Percentiles rank a stretch among this genome's conserved stretches.
phyloP scores from a whole-genome alignment of 202 grass and related monocot species.

The Miscanthus sacchariflorus region DNA sequence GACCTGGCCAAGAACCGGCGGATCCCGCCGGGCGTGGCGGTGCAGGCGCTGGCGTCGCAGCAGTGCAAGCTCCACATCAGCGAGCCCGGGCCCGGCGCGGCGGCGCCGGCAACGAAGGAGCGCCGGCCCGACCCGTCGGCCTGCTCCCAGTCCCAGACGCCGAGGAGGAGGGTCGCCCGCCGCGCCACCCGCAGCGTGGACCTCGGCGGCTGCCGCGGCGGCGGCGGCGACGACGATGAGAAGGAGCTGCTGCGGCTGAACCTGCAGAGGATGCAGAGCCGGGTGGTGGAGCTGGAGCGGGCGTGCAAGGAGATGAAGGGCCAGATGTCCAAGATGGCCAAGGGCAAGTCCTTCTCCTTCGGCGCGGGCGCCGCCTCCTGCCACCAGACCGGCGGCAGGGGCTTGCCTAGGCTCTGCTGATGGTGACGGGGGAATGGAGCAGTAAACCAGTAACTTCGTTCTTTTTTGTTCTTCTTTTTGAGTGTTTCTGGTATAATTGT shows the following conservation, averaged over 20 bases:
- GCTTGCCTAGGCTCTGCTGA: constrained; percentile 85
- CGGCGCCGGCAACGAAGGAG: neutral
- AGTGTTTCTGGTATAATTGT: constrained; percentile 13
- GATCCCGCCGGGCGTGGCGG: constrained; percentile 68
- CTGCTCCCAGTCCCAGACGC: constrained; percentile 36
- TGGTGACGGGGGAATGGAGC: neutral
- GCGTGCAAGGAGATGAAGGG: constrained; percentile 84
- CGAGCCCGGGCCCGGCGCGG: neutral
- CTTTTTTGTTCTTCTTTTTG: neutral
- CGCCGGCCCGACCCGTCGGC: constrained; percentile 14
- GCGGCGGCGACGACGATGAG: constrained; percentile 47
- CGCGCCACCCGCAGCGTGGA: constrained; percentile 18
- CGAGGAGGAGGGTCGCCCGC: constrained; percentile 35
- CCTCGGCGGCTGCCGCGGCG: neutral
- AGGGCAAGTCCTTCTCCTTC: constrained; percentile 54
- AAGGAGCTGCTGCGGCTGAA: constrained; percentile 71
- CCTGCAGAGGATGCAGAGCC: constrained; percentile 76
- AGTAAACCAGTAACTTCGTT: neutral
- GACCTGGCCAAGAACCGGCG: constrained; percentile 81
- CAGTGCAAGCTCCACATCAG: constrained; percentile 63
- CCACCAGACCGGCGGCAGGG: constrained; percentile 50
- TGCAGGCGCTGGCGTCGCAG: constrained; percentile 62
- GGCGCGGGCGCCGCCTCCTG: constrained; percentile 44
- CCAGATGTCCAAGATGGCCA: constrained; percentile 67
- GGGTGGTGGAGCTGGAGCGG: constrained; percentile 88